Conservation (phyloP, 2,329 filamentous ascomycete genomes). For the Fusarium keratoplasticum region DNA sequence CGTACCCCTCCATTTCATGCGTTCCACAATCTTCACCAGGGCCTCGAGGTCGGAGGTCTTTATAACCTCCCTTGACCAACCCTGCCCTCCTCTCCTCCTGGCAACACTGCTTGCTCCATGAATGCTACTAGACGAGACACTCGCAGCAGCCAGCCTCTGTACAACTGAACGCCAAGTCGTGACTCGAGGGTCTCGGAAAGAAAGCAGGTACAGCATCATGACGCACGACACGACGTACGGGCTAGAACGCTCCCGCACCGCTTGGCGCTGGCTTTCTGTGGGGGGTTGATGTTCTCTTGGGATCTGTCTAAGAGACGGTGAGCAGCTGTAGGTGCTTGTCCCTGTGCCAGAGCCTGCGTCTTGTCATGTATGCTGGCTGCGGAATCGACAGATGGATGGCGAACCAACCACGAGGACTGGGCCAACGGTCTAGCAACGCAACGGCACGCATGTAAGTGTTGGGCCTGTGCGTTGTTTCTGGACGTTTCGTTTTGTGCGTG, state of each 20-base stretch:
- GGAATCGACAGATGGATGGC: neutral
- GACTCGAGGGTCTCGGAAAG: neutral
- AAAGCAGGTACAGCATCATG: neutral
- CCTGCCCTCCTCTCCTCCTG: neutral
- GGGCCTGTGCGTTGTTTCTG: neutral
- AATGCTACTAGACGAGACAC: neutral
- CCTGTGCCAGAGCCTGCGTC: neutral
- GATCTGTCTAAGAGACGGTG: conserved; percentile 1
- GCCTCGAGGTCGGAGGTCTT: neutral
- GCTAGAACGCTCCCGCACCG: conserved; percentile 1
- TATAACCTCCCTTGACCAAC: neutral
- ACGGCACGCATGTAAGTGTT: neutral
- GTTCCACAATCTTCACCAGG: neutral
- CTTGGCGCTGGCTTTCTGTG: conserved; percentile 3
- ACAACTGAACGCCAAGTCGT: neutral
- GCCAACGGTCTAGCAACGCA: neutral
- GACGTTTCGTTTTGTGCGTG: neutral
- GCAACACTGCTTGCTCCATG: neutral
- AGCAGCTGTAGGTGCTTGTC: neutral
- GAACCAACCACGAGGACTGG: neutral
- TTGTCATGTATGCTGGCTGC: conserved; percentile 1
- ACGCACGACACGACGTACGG: neutral
- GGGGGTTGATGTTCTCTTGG: neutral
- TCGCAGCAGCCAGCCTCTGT: neutral
- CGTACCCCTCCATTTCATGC: neutral